These are phyloP conservation scores for Diplodia sapinea DNA, from an alignment of 2,329 filamentous ascomycete genomes.

Conservation along the genomic window DNA sequence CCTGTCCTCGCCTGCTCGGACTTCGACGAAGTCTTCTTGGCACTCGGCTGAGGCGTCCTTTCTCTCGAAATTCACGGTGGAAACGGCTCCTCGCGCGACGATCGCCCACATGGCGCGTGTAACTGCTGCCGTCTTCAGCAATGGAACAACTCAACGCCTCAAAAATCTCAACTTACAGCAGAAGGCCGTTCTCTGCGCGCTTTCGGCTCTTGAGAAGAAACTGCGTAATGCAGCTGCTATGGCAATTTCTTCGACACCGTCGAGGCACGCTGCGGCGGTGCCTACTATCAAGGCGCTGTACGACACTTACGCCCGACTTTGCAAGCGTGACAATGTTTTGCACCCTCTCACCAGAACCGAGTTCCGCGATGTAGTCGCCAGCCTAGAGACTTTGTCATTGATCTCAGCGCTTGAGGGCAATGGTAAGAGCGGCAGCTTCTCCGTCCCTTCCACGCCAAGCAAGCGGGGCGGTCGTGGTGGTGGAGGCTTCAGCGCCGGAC, in stretches of 20 bases:
- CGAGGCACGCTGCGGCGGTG: slow-evolving; percentile 60
- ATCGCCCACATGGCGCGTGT: slow-evolving; percentile 92
- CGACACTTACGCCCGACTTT: slow-evolving; percentile 80
- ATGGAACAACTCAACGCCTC: slow-evolving; percentile 83
- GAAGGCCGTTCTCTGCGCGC: slow-evolving; percentile 88
- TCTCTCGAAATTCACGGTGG: slow-evolving; percentile 68
- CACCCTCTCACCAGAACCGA: slow-evolving; percentile 90
- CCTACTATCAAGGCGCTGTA: slow-evolving; percentile 86
- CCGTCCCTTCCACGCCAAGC: slow-evolving; percentile 57
- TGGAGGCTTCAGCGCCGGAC: slow-evolving; percentile 52
- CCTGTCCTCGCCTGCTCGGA: slow-evolving; percentile 61
- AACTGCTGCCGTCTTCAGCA: slow-evolving; percentile 86
- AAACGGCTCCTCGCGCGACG: slow-evolving; percentile 84
- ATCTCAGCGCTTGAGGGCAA: slow-evolving; percentile 70
- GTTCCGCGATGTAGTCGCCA: slow-evolving; percentile 90
- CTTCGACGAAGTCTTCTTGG: slow-evolving; percentile 46
- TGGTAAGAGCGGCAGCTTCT: slow-evolving; percentile 55
- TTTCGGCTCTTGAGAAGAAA: slow-evolving; percentile 84
- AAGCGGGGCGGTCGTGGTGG: slow-evolving; percentile 57
- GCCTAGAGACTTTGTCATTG: slow-evolving; percentile 85
- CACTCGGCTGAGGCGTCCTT: slow-evolving; percentile 44
- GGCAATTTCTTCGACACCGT: slow-evolving; percentile 44
- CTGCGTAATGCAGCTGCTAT: slow-evolving; percentile 55
- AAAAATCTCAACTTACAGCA: slow-evolving; percentile 92
- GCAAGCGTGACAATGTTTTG: slow-evolving; percentile 84